A percentile compares a stretch with the other conserved stretches of the same genome.
phyloP scores from a whole-genome alignment of 2,329 filamentous ascomycete species.

The Dichotomopilus funicola region DNA sequence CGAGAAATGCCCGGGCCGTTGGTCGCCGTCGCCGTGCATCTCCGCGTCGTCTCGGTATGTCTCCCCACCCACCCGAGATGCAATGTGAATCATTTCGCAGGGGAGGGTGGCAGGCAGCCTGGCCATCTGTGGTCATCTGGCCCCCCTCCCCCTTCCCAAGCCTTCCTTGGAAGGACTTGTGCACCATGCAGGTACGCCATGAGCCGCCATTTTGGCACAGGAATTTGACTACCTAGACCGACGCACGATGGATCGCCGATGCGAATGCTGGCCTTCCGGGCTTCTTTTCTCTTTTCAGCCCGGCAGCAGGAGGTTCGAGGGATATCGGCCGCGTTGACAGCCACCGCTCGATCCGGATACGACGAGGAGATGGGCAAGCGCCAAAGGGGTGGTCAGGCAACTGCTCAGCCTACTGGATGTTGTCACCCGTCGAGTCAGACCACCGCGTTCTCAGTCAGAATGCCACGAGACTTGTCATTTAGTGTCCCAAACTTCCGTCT shows the following conservation, averaged over 20 bases:
- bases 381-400: no score
- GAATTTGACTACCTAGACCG: background rate
- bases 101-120: background rate
- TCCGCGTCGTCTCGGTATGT: background rate
- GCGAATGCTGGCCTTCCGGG: background rate
- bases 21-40: background rate
- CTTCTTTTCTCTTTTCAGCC: background rate
- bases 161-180: background rate
- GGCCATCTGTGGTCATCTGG: slow-evolving; percentile 10
- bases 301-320: background rate
- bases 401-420: slow-evolving; percentile 15
- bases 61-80: slow-evolving; percentile 3
- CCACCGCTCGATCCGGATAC: slow-evolving; percentile 4
- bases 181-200: slow-evolving; percentile 23
- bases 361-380: background rate
- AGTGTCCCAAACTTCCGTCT: slow-evolving; percentile 1
- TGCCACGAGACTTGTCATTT: slow-evolving; percentile 11
- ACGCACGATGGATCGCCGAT: background rate
- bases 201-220: background rate
- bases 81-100: slow-evolving; percentile 5
- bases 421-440: slow-evolving; percentile 18
- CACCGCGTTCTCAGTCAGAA: slow-evolving; percentile 9
- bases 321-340: slow-evolving; percentile 16
- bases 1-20: no score
- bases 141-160: no score